Conservation (phyloP, 169 alveolate genomes). For the Sarcocystis neurona region DNA sequence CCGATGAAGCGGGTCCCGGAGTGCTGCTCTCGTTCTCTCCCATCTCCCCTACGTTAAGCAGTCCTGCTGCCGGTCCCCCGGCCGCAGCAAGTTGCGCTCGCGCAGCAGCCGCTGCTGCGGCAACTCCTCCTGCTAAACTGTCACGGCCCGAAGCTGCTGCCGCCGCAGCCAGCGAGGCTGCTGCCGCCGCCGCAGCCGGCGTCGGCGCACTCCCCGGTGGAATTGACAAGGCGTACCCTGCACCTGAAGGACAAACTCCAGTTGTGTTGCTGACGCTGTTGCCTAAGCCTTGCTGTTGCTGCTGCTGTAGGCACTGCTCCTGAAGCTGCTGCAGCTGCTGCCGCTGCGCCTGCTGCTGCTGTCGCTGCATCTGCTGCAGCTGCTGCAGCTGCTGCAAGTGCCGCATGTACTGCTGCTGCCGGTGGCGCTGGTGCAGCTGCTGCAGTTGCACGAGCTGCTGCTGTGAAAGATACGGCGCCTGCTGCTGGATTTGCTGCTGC, state of each 20-base stretch:
- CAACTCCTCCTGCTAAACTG: not conserved
- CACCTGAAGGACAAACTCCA: too few species aligned
- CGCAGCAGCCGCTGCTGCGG: not conserved
- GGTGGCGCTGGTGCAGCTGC: constrained; percentile 24
- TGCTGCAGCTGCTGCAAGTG: constrained; percentile 1
- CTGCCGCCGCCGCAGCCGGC: constrained; percentile 21
- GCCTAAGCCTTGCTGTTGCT: too few species aligned
- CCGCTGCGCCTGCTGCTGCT: too few species aligned
- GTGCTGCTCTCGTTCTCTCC: too few species aligned
- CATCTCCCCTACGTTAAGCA: not conserved
- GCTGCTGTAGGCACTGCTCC: too few species aligned
- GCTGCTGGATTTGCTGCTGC: constrained; percentile 6
- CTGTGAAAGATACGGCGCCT: not conserved
- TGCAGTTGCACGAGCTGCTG: constrained; percentile 22
- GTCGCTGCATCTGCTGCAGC: too few species aligned
- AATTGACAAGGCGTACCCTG: not conserved
- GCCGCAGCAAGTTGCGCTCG: too few species aligned
- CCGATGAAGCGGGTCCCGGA: too few species aligned
- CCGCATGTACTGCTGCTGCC: not conserved
- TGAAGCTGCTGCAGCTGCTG: too few species aligned
- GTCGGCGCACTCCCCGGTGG: not conserved
- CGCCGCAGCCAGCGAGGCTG: constrained; percentile 2
- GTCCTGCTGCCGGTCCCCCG: not conserved
- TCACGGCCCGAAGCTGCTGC: constrained; percentile 4
- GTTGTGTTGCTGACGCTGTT: too few species aligned